Percentiles rank a stretch among this genome's conserved stretches.
Evolutionary conservation across 805 yeast species (phyloP).

Genomic region (Monosporozyma servazzii): DNA sequence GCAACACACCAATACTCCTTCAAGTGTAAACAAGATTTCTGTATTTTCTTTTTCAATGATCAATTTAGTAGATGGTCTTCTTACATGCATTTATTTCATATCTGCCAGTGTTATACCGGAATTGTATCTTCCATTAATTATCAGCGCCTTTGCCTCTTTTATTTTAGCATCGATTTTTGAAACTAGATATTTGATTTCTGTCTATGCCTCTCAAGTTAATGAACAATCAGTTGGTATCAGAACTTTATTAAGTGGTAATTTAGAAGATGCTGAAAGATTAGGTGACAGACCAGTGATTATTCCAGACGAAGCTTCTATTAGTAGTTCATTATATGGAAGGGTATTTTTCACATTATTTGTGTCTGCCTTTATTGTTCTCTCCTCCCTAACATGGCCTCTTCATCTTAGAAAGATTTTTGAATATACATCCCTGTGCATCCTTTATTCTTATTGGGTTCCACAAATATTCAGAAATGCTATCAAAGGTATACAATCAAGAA

Average conservation of each 20-base stretch:
- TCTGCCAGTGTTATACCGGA: conserved; percentile 46
- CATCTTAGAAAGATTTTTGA: conserved; percentile 49
- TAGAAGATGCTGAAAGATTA: conserved; percentile 14
- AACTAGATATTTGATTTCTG: conserved; percentile 58
- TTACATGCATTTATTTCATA: conserved; percentile 53
- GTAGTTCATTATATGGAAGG: conserved; percentile 49
- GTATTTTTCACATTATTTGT: conserved; percentile 46
- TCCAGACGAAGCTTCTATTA: conserved; percentile 46
- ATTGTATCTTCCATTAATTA: conserved; percentile 56
- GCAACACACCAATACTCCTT: conserved; percentile 66
- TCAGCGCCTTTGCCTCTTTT: conserved; percentile 61
- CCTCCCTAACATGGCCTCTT: conserved; percentile 56
- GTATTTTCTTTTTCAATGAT: conserved; percentile 58
- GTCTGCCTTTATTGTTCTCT: conserved; percentile 47
- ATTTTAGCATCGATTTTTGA: conserved; percentile 67
- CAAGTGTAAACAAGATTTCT: conserved; percentile 65
- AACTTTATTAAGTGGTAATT: conserved; percentile 52
- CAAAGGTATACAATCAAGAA: conserved; percentile 24
- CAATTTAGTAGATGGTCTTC: conserved; percentile 58
- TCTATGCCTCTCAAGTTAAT: conserved; percentile 61
- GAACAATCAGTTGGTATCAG: conserved; percentile 59
- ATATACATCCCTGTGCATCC: conserved; percentile 37
- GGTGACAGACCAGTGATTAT: conserved; percentile 23
- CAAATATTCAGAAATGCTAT: conserved; percentile 65
- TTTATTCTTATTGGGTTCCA: conserved; percentile 80